phyloP scores from a whole-genome alignment of 2,329 filamentous ascomycete genomes.

The Xylariaceae sp. region DNA sequence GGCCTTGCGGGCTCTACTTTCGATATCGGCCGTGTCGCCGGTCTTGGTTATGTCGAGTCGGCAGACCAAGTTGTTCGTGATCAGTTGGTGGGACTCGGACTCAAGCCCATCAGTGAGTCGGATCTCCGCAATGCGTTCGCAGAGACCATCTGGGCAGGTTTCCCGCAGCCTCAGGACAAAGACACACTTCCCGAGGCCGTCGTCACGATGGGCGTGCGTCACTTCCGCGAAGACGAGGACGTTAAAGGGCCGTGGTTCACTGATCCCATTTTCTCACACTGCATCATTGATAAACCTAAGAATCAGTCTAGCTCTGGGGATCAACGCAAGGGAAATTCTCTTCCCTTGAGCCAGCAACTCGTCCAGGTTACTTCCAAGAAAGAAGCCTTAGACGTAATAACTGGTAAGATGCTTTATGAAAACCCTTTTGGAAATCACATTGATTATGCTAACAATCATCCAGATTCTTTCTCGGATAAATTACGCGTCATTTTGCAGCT shows the following conservation, averaged over 20 bases:
- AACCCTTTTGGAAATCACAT: too few relatives aligned
- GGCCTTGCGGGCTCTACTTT: conserved; percentile 17
- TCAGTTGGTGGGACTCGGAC: conserved; percentile 6
- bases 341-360: conserved; percentile 11
- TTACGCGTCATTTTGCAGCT: conserved; percentile 6
- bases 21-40: conserved; percentile 23
- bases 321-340: conserved; percentile 6
- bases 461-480: conserved; percentile 13
- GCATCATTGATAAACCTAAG: conserved; percentile 20
- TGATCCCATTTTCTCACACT: conserved; percentile 38
- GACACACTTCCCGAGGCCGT: background rate
- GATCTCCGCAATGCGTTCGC: conserved; percentile 23
- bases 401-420: conserved; percentile 7
- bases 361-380: conserved; percentile 3
- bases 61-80: conserved; percentile 16
- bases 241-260: conserved; percentile 30
- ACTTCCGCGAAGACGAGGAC: conserved; percentile 18
- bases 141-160: conserved; percentile 25
- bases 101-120: conserved; percentile 17
- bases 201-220: conserved; percentile 17
- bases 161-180: conserved; percentile 6
- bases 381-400: conserved; percentile 9
- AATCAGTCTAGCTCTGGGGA: conserved; percentile 4
- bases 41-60: conserved; percentile 31
- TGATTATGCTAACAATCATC: background rate